phyloP scores from a whole-genome alignment of 495 filamentous ascomycete genomes.

The Neohortaea acidophila region DNA sequence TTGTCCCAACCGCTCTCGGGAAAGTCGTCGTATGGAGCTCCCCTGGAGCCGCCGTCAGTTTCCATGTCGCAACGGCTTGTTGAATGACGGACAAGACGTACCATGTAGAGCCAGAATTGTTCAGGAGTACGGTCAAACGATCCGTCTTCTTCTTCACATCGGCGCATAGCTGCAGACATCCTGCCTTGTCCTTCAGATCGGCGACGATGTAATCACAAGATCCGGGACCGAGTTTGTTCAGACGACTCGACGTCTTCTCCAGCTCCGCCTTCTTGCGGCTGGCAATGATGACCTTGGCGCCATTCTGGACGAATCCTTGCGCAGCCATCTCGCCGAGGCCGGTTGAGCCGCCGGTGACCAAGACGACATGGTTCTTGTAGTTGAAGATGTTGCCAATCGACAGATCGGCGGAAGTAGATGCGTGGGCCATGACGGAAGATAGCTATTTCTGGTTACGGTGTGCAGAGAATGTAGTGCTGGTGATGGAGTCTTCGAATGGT shows the following conservation, averaged over 20 bases:
- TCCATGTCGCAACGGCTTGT: not conserved
- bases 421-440: constrained; percentile 19
- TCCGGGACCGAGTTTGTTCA: constrained; percentile 25
- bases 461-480: no score
- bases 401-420: constrained; percentile 17
- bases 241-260: constrained; percentile 20
- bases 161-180: constrained; percentile 16
- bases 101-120: constrained; percentile 25
- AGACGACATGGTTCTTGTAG: constrained; percentile 23
- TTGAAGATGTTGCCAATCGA: constrained; percentile 21
- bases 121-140: constrained; percentile 22
- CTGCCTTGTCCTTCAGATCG: constrained; percentile 22
- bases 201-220: constrained; percentile 23
- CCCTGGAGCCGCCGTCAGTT: constrained; percentile 10
- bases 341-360: constrained; percentile 26
- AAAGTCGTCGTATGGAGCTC: constrained; percentile 25
- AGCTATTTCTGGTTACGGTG: no score
- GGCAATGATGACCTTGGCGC: constrained; percentile 24
- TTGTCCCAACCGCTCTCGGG: constrained; percentile 26
- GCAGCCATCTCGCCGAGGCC: constrained; percentile 29
- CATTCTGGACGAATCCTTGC: constrained; percentile 27
- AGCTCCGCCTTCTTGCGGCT: constrained; percentile 27
- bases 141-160: constrained; percentile 22
- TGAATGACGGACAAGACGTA: constrained; percentile 3
- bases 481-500: no score